Conservation (phyloP, 2,329 filamentous ascomycete genomes). For the Epicoccum nigrum region DNA sequence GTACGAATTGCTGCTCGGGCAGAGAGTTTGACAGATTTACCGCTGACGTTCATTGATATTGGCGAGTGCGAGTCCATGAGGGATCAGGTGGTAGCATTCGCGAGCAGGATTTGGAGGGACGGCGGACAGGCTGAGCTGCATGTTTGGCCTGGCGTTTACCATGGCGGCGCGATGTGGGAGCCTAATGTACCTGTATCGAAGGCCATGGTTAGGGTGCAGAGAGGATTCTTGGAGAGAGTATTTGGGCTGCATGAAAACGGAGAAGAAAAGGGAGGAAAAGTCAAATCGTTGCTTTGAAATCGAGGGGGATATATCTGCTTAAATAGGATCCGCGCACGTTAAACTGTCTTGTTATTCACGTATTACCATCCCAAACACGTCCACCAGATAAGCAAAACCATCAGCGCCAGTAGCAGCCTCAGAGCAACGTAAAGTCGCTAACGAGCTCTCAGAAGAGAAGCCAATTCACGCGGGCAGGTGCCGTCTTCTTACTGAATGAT, state of each 20-base stretch:
- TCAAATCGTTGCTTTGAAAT: no score
- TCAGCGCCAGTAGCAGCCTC: no score
- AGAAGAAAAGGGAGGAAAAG: background rate
- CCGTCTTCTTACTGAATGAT: no score
- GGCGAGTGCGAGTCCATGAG: constrained; percentile 54
- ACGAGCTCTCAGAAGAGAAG: no score
- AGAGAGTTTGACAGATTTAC: constrained; percentile 43
- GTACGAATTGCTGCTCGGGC: constrained; percentile 50
- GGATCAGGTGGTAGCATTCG: constrained; percentile 52
- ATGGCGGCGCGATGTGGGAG: constrained; percentile 10
- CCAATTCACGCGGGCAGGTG: no score
- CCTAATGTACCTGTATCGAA: background rate
- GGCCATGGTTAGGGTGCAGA: constrained; percentile 1
- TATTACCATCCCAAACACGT: no score
- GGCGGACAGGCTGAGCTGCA: constrained; percentile 54
- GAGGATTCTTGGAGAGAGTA: background rate
- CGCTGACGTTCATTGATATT: constrained; percentile 54
- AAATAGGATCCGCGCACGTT: no score
- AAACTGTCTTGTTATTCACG: no score
- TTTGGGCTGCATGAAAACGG: background rate
- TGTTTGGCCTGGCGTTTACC: constrained; percentile 48
- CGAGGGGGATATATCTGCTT: no score
- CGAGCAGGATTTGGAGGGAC: constrained; percentile 48
- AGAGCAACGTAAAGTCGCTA: no score
- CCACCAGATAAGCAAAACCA: no score